Conservation (phyloP, 768 basidiomycete species). For the Leccinum barrowsii region DNA sequence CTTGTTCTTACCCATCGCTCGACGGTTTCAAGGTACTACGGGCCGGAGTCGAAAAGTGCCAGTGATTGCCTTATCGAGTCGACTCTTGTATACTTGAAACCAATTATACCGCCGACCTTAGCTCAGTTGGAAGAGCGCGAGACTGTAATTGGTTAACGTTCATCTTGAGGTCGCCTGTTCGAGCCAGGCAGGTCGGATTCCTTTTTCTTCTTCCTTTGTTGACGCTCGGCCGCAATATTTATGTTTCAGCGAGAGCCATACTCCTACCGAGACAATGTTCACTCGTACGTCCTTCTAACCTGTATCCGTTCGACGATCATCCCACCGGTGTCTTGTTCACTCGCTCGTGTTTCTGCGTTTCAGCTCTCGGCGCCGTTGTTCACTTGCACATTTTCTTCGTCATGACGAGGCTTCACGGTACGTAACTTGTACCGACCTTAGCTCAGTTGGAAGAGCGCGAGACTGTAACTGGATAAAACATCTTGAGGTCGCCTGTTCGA, state of each 20-base stretch:
- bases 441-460: slow-evolving; percentile 51
- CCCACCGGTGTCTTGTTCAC: too few relatives aligned
- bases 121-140: slow-evolving; percentile 51
- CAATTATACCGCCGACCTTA: slow-evolving; percentile 16
- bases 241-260: neutral
- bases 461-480: slow-evolving; percentile 40
- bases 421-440: slow-evolving; percentile 18
- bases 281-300: too few relatives aligned
- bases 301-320: too few relatives aligned
- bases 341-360: too few relatives aligned
- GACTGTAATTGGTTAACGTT: slow-evolving; percentile 37
- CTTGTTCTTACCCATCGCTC: slow-evolving; percentile 67
- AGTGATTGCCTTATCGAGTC: neutral
- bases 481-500: slow-evolving; percentile 63
- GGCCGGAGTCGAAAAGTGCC: too few relatives aligned
- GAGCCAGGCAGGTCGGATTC: slow-evolving; percentile 39
- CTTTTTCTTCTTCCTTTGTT: neutral
- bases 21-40: neutral
- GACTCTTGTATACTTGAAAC: neutral
- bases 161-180: slow-evolving; percentile 46
- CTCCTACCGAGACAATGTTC: too few relatives aligned
- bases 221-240: too few relatives aligned
- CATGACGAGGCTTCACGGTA: neutral
- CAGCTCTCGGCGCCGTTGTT: too few relatives aligned
- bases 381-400: too few relatives aligned